Base-by-base conservation (phyloP, 257 asterid species). In the Leptodermis oblonga region DNA sequence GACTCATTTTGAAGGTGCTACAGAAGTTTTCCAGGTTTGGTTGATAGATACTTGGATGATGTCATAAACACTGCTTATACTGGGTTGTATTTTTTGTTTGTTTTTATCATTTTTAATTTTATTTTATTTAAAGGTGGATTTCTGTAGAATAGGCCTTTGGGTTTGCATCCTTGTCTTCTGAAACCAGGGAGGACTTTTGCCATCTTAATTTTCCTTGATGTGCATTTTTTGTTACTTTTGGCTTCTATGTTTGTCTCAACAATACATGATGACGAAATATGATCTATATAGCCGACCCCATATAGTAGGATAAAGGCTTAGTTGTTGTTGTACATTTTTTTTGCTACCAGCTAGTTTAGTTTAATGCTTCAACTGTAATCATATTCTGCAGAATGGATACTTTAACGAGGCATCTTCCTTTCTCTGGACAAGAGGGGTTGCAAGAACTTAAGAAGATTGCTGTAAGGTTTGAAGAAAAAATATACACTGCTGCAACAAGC, bases 371-470 rank as follows among this genome's bases (percentile, higher is more conserved):
- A 37, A 12, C 56, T 37, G 23, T 72, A 28, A 48, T 75, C 54
- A 25, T 67, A 66, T 61, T 73, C 77, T 69, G 74, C 75, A 93
- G 99, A 87, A 79, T 90, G 93, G 96, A 93, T 36, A 86, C 88
- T 49, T 81, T 93, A 87, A 88, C 87, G 90, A 81, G 91, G 78
- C 94, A 93, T 78, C 95, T 90, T 75, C 97, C 97, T 73, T 78
- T 81, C 78, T 85, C 94, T 77, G 96, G 92, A 60, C 88, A 76
- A 76, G 97, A 87, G 65, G 95, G 92, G 65, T 78, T 86, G 51
- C 89, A 81, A 76, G 96, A 88, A 81, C 95, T 93, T 22, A 86
- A 88, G 78, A 86, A 93, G 76, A 93, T 85, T 72, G 94, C 97
- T 62, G 76, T 87, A 53, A 84, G 94, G 81, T 86, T 88, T 84